Conservation (phyloP, 495 filamentous ascomycete species). For the Xylaria telfairii region DNA sequence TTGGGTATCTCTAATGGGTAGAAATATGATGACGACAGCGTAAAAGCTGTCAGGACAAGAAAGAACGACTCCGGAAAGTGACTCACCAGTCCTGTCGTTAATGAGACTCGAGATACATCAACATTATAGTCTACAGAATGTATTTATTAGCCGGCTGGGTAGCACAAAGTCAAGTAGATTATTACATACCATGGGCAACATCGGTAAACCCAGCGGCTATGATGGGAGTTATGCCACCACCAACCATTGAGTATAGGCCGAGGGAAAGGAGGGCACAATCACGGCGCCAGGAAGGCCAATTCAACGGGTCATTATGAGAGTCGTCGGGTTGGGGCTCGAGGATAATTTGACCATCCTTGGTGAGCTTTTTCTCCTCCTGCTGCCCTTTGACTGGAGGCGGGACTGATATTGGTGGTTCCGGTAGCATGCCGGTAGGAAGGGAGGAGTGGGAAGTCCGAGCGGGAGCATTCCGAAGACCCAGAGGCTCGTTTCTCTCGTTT, state of each 20-base stretch:
- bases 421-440: slow-evolving; percentile 64
- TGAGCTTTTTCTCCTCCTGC: slow-evolving; percentile 71
- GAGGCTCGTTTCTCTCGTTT: slow-evolving; percentile 76
- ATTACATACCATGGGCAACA: slow-evolving; percentile 60
- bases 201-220: slow-evolving; percentile 89
- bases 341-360: slow-evolving; percentile 82
- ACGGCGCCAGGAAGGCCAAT: slow-evolving; percentile 86
- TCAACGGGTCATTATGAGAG: slow-evolving; percentile 87
- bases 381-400: slow-evolving; percentile 25
- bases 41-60: background rate
- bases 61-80: background rate
- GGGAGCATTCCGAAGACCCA: slow-evolving; percentile 77
- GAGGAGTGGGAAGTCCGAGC: slow-evolving; percentile 80
- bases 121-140: slow-evolving; percentile 62
- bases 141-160: slow-evolving; percentile 15
- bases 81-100: slow-evolving; percentile 77
- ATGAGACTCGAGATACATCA: slow-evolving; percentile 74
- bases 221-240: slow-evolving; percentile 91
- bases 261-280: slow-evolving; percentile 83
- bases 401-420: slow-evolving; percentile 32
- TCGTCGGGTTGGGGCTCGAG: slow-evolving; percentile 93
- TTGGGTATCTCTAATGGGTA: too few relatives aligned
- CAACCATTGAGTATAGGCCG: slow-evolving; percentile 86
- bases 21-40: background rate
- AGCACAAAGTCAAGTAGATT: background rate